phyloP scores from a whole-genome alignment of 768 basidiomycete species.

The Kwoniella pini region DNA sequence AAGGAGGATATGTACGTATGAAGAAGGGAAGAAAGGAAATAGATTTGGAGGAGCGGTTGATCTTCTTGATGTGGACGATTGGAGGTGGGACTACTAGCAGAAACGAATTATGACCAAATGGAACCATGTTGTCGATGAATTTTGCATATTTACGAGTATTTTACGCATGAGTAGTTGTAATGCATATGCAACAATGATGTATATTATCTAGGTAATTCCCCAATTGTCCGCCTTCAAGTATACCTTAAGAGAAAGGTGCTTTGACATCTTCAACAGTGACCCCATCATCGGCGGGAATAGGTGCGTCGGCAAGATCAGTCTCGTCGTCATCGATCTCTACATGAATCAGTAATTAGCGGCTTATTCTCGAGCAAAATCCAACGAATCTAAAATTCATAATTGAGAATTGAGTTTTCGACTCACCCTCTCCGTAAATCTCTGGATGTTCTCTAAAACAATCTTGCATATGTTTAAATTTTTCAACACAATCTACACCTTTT shows the following conservation, averaged over 20 bases:
- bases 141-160: too few species aligned
- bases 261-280: slow-evolving; percentile 1
- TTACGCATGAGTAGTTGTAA: slow-evolving; percentile 8
- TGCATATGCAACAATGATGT: slow-evolving; percentile 3
- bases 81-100: slow-evolving; percentile 27
- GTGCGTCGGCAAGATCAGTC: not conserved
- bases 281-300: slow-evolving; percentile 4
- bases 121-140: too few species aligned
- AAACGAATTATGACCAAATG: too few species aligned
- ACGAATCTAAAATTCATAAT: too few species aligned
- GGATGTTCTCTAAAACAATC: slow-evolving; percentile 95
- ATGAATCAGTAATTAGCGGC: too few species aligned
- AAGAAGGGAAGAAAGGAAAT: slow-evolving; percentile 33
- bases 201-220: too few species aligned
- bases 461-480: slow-evolving; percentile 97
- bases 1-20: slow-evolving; percentile 39
- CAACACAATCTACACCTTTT: slow-evolving; percentile 96
- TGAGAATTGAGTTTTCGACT: too few species aligned
- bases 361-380: too few species aligned
- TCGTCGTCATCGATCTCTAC: slow-evolving; percentile 42
- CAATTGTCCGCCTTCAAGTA: not conserved
- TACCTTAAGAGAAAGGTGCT: not conserved
- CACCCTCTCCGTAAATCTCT: slow-evolving; percentile 83
- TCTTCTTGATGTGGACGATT: slow-evolving; percentile 41
- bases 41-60: slow-evolving; percentile 28